phyloP scores from a whole-genome alignment of 257 asterid genomes.

The Nicotiana benthamiana region DNA sequence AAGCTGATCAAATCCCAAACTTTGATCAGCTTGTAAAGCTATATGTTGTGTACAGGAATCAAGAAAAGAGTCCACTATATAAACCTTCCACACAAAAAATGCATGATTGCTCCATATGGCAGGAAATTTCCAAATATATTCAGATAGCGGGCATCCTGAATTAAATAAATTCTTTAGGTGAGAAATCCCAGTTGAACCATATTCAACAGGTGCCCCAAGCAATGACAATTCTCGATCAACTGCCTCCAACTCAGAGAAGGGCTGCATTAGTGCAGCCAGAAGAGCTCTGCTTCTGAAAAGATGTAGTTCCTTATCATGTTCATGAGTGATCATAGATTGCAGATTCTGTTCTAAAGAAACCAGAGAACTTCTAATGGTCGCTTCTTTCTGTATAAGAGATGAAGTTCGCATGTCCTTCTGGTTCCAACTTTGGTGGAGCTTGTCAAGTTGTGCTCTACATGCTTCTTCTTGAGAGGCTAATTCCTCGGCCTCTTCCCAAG shows the following conservation, averaged over 20 bases:
- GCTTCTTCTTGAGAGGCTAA: constrained; percentile 99
- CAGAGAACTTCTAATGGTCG: constrained; percentile 45
- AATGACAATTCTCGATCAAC: constrained; percentile 57
- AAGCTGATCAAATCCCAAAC: constrained; percentile 80
- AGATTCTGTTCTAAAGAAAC: constrained; percentile 50
- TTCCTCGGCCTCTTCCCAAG: constrained; percentile 99
- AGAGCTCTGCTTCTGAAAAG: constrained; percentile 59
- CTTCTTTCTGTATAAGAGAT: constrained; percentile 69
- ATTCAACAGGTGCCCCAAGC: constrained; percentile 32
- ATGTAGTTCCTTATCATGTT: constrained; percentile 49
- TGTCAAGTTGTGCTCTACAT: constrained; percentile 84
- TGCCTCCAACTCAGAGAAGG: constrained; percentile 81
- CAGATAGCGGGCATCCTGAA: constrained; percentile 67
- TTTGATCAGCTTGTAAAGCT: constrained; percentile 64
- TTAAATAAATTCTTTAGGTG: constrained; percentile 49
- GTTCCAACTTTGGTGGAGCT: constrained; percentile 87
- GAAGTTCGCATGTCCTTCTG: constrained; percentile 68
- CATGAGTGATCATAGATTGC: constrained; percentile 50
- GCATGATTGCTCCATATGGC: constrained; percentile 44
- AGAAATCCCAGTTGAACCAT: constrained; percentile 45
- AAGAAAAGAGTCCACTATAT: constrained; percentile 73
- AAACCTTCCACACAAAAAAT: constrained; percentile 86
- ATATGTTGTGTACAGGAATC: constrained; percentile 69
- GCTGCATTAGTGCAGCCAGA: constrained; percentile 51
- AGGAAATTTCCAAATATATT: constrained; percentile 73